Base-by-base conservation (phyloP, 305 asterid genomes). In the Caryopteris hybrid region DNA sequence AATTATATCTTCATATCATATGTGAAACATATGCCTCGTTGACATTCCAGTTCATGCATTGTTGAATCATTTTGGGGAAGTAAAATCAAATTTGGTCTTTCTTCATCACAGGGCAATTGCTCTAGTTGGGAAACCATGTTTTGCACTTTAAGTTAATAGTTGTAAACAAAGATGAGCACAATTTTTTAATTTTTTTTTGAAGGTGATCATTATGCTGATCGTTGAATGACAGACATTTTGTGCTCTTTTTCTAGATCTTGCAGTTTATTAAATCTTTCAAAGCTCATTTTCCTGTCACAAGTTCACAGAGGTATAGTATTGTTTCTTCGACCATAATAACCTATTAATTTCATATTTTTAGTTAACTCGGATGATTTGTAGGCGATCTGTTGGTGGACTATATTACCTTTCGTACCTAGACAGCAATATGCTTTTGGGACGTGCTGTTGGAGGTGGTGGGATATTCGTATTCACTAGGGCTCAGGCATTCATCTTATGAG, bases 401-500 rank as follows among this genome's bases (percentile, higher is more conserved):
- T 92, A 89, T 80, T 88, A 88, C 83, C 88, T 89, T 45, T 89
- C 96, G 0, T 89, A 84, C 84, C 78, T 92, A 58, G 98, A 92
- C 65, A 80, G 54, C 71, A 79, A 89, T 74, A 89, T 92, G 92
- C 96, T 89, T 68, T 61, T 92, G 69, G 96, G 96, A 12, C 92
- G 98, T 16, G 86, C 96, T 9, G 91, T 92, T 67, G 96, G 95
- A 73, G 95, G 96, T 10, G 96, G 96, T 6, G 98, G 98, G 6
- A 81, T 88, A 39, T 92, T 92, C 71, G 61, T 92, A 45, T 92
- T 89, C 79, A 86, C 88, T 2, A 89, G 87, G 70, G 84, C 98
- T 72, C 95, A 81, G 29, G 56, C 88, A 48, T 73, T 85, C 53
- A 43, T 22, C 12, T 79, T 68, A 64, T 63, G n/a, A n/a, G n/a